A percentile compares a stretch with the other conserved stretches of the same genome.
Conservation (phyloP, 345 rosid species). For the Eucalyptus sp. region DNA sequence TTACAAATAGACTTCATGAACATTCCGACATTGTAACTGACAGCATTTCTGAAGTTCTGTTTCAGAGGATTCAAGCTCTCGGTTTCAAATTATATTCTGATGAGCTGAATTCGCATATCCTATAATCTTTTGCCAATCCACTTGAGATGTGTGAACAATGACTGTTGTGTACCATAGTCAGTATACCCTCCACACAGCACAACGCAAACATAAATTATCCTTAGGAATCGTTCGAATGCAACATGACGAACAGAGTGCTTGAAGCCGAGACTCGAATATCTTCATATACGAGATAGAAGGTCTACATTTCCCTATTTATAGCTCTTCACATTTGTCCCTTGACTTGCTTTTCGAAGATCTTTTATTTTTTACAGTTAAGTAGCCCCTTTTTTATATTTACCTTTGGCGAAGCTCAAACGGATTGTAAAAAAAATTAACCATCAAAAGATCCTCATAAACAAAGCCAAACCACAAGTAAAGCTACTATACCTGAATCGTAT, state of each 20-base stretch:
- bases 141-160: background rate
- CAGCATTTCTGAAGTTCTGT: background rate
- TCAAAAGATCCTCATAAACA: background rate
- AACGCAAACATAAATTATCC: background rate
- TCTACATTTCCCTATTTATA: background rate
- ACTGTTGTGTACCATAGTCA: background rate
- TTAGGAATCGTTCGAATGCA: background rate
- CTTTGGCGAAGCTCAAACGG: background rate
- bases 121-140: background rate
- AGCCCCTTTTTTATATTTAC: background rate
- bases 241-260: accelerated
- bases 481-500: slow-evolving; percentile 58
- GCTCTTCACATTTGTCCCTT: background rate
- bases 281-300: background rate
- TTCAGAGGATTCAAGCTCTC: background rate
- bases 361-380: background rate
- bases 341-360: background rate
- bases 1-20: background rate
- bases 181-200: background rate
- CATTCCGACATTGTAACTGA: background rate
- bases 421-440: background rate
- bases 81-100: background rate
- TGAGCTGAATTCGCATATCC: background rate
- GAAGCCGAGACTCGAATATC: background rate
- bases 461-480: background rate